Conservation (phyloP, 805 yeast species). For the Yueomyces sp. region DNA sequence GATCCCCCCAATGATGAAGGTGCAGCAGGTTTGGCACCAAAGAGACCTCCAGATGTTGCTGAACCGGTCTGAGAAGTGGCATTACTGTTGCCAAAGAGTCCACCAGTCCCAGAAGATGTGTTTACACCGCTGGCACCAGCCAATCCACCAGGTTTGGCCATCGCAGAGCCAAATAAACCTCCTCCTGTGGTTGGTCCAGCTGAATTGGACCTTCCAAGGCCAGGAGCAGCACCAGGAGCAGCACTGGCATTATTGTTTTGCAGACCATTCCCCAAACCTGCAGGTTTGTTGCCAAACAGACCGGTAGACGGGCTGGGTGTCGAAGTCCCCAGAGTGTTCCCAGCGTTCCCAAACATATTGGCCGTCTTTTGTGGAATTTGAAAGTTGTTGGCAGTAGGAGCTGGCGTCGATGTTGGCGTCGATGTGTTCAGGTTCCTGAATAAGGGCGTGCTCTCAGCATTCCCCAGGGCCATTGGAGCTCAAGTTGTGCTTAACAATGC, state of each 20-base stretch:
- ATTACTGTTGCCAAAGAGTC: background rate
- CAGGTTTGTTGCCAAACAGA: conserved; percentile 5
- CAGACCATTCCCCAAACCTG: background rate
- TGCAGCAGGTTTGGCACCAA: conserved; percentile 5
- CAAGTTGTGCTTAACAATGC: too few relatives aligned
- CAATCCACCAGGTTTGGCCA: conserved; percentile 1
- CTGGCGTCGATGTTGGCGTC: conserved; percentile 23
- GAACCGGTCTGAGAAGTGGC: background rate
- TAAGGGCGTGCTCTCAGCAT: conserved; percentile 11
- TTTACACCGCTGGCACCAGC: conserved; percentile 2
- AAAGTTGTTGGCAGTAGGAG: conserved; percentile 12
- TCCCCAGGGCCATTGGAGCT: conserved; percentile 1
- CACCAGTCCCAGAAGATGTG: background rate
- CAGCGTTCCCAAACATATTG: conserved; percentile 13
- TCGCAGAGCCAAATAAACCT: conserved; percentile 4
- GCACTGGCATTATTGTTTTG: background rate
- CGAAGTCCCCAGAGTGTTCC: conserved; percentile 9
- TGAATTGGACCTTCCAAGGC: conserved; percentile 11
- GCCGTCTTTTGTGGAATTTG: conserved; percentile 12
- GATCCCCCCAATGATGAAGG: conserved; percentile 6
- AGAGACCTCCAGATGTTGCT: conserved; percentile 3
- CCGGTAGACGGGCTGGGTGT: conserved; percentile 21
- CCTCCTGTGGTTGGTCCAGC: conserved; percentile 1
- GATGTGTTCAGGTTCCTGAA: conserved; percentile 20
- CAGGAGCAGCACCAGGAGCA: conserved; percentile 1